These are phyloP conservation scores for Tolypocladium inflatum DNA, from an alignment of 2,329 filamentous ascomycete genomes.

Conservation along the genomic window DNA sequence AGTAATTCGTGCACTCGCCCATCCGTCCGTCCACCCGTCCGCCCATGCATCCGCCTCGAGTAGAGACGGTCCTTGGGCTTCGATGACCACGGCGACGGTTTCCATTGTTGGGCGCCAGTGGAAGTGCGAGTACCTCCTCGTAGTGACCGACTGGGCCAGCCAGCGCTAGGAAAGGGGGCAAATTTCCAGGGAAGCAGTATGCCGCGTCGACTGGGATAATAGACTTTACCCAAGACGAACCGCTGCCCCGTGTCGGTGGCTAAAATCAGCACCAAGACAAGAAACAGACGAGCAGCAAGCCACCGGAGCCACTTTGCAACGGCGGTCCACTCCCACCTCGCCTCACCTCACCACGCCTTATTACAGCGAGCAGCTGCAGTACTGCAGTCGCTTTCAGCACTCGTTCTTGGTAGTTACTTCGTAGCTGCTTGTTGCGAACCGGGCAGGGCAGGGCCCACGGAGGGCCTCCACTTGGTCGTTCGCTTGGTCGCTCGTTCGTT, in stretches of 20 bases:
- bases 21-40: background rate
- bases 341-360: background rate
- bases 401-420: background rate
- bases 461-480: background rate
- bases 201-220: background rate
- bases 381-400: background rate
- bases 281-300: background rate
- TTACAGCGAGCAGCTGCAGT: background rate
- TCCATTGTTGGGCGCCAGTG: background rate
- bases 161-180: background rate
- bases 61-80: background rate
- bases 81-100: background rate
- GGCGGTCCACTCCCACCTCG: conserved; percentile 1
- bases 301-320: background rate
- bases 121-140: no score
- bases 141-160: background rate
- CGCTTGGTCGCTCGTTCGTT: background rate
- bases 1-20: background rate
- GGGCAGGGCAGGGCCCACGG: background rate
- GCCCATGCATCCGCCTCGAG: background rate
- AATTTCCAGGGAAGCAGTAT: background rate
- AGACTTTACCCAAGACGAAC: conserved; percentile 1
- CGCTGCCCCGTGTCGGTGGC: background rate
- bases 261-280: background rate
- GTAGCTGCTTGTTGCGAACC: background rate